Percentiles rank a stretch among this genome's conserved stretches.
These are phyloP conservation scores for Aspergillus pseudotamarii DNA, from an alignment of 2,329 filamentous ascomycete species.

Conservation along the genomic window DNA sequence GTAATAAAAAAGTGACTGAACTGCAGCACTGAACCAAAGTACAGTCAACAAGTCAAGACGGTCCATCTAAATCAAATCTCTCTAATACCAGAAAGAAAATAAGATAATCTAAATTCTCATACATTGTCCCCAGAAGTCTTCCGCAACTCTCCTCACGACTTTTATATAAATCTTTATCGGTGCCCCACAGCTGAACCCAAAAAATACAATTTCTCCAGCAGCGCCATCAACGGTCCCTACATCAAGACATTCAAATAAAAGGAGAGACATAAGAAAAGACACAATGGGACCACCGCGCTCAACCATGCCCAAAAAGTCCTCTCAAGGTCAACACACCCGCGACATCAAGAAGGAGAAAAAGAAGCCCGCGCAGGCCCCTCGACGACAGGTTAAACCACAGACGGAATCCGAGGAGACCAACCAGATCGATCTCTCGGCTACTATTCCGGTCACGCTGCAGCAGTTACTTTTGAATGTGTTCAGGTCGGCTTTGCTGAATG, in stretches of 20 bases:
- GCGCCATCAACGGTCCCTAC: neutral
- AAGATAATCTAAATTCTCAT: neutral
- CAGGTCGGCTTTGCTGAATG: constrained; percentile 62
- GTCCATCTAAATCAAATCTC: neutral
- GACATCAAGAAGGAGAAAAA: constrained; percentile 17
- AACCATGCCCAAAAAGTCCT: constrained; percentile 4
- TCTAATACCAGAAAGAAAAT: neutral
- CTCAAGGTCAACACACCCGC: constrained; percentile 4
- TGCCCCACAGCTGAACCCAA: neutral
- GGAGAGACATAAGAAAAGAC: neutral
- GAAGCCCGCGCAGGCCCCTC: constrained; percentile 9
- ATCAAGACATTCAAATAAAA: neutral
- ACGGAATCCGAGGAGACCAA: constrained; percentile 9
- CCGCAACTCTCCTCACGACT: neutral
- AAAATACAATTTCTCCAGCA: neutral
- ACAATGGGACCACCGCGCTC: constrained; percentile 17
- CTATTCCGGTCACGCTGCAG: constrained; percentile 59
- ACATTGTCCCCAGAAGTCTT: neutral
- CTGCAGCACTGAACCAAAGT: neutral
- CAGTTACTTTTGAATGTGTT: constrained; percentile 76
- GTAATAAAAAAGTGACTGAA: neutral
- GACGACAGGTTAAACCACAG: constrained; percentile 7
- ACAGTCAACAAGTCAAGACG: neutral
- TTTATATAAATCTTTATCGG: neutral
- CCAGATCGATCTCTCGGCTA: constrained; percentile 27